Evolutionary conservation across 768 basidiomycete species (phyloP), one percentile per base, ranked within the genome.

Genomic region (Pulveroboletus sp.): DNA sequence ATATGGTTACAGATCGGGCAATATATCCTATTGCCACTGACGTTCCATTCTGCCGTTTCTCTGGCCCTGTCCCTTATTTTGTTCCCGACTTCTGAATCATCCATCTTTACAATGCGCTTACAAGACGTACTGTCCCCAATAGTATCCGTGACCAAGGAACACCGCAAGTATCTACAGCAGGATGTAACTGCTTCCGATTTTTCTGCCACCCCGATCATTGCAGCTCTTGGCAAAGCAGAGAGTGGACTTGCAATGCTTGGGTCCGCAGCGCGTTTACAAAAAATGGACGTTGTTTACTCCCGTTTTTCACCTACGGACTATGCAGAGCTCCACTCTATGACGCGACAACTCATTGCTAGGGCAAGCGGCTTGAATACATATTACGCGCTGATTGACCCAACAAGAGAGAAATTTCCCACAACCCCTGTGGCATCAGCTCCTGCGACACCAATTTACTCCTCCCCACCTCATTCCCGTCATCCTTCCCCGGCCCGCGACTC

Each of bases 361-460:
- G 76, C 78, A n/a, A 73, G 82, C 52, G 87, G 87, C 16, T 72
- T 88, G 74, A 69, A 65, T 17, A 62, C 77, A 33, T 88, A 85
- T 58, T 87, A 84, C 51, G 65, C 64, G 0, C 59, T 88, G n/a
- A 75, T 85, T 10, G 83, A 88, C 53, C 79, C 84, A 0, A 76
- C 74, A 17, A 66, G 80, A 35, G 80, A 83, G 57, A 73, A 64
- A 45, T 87, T 86, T 55, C 78, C 78, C 2, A 57, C 67, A 1
- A 78, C 79, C 0, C 80, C 81, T 13, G 62, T 53, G 5, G 60
- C 66, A 0, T 75, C 74, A 5, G 41, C 56, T 31, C 61, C 60
- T 29, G 61, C 47, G 19, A 72, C 75, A 25, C 76, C 79, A 9
- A 56, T 43, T 9, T 54, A 66, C 5, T 35, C 49, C 4, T 69